Percentiles rank a stretch among this genome's conserved stretches.
Evolutionary conservation across 2,329 filamentous ascomycete species (phyloP).

Genomic region (Trichoderma atroviride): DNA sequence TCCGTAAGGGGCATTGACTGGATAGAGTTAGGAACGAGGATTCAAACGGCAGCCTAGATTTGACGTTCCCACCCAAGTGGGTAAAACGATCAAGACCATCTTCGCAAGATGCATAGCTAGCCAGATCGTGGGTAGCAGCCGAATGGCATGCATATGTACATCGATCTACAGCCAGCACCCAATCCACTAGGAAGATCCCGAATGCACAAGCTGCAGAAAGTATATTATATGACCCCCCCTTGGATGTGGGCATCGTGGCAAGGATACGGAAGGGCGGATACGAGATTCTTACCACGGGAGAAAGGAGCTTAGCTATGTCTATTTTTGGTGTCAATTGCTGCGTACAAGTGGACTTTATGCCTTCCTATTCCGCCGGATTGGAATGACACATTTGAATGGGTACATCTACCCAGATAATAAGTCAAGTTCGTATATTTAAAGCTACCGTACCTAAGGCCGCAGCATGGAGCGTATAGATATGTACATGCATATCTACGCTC

Average conservation of each 20-base stretch:
- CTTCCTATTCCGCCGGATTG: background rate
- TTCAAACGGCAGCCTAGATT: background rate
- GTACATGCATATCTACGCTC: background rate
- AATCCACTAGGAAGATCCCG: background rate
- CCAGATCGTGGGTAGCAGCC: background rate
- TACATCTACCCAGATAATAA: background rate
- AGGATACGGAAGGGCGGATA: conserved; percentile 1
- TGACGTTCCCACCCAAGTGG: conserved; percentile 1
- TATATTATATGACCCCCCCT: background rate
- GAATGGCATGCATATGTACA: conserved; percentile 1
- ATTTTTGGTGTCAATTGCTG: background rate
- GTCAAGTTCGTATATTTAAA: background rate
- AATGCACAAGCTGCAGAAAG: background rate
- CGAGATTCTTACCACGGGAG: background rate
- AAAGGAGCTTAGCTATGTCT: background rate
- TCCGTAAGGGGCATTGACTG: background rate
- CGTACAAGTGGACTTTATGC: background rate
- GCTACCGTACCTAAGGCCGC: background rate
- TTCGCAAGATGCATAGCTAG: background rate
- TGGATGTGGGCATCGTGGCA: background rate
- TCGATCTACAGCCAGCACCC: background rate
- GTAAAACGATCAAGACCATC: background rate
- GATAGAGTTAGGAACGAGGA: background rate
- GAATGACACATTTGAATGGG: background rate
- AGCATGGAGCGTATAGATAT: background rate